phyloP scores from a whole-genome alignment of 179 eudicot genomes.

The Drosera spatulata region DNA sequence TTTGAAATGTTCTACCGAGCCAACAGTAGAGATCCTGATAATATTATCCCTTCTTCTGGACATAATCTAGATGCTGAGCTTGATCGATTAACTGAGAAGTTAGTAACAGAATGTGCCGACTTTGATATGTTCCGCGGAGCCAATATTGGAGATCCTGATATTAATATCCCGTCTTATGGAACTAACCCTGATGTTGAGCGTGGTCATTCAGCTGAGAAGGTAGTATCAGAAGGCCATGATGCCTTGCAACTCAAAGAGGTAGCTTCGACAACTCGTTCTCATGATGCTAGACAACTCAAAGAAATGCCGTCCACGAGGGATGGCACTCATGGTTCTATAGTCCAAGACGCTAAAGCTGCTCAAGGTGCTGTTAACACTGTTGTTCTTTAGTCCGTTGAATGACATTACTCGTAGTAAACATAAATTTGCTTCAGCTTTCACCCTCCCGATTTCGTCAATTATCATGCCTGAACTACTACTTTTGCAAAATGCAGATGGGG shows the following conservation, averaged over 20 bases:
- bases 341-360: conserved; percentile 30
- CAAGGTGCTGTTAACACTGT: neutral
- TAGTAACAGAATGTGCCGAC: too few species aligned
- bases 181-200: conserved; percentile 16
- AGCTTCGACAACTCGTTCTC: too few species aligned
- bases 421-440: neutral
- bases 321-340: conserved; percentile 25
- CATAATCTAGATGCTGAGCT: too few species aligned
- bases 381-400: neutral
- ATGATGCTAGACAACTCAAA: conserved; percentile 11
- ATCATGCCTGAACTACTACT: neutral
- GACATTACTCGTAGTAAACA: neutral
- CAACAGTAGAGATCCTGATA: too few species aligned
- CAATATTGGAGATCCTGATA: conserved; percentile 23
- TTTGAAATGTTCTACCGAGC: conserved; percentile 27
- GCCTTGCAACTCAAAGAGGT: too few species aligned
- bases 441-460: neutral
- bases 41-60: too few species aligned
- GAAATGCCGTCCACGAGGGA: conserved; percentile 22
- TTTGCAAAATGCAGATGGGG: conserved; percentile 25
- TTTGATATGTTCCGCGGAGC: too few species aligned
- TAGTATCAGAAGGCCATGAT: conserved; percentile 16
- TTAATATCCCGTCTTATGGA: conserved; percentile 17
- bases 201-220: conserved; percentile 12
- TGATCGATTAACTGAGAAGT: too few species aligned